Conservation (phyloP, 306 rosid species). For the Neltuma alba region DNA sequence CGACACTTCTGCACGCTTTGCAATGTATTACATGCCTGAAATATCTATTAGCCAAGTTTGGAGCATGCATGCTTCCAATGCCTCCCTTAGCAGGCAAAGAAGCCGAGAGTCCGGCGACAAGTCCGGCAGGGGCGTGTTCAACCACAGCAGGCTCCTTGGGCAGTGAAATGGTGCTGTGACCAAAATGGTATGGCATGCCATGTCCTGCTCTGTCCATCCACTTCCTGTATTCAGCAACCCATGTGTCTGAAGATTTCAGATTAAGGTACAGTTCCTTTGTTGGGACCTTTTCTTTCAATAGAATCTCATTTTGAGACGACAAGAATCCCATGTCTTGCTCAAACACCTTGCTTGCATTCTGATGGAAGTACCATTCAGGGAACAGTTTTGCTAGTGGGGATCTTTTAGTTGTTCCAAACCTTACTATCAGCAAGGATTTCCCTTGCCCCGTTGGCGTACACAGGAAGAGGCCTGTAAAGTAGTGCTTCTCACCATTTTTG, state of each 20-base stretch:
- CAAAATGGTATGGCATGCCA: constrained; percentile 97
- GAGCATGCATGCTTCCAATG: constrained; percentile 77
- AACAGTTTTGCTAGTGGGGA: constrained; percentile 59
- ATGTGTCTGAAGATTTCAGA: constrained; percentile 85
- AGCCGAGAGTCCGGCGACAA: constrained; percentile 76
- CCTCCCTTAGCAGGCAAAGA: constrained; percentile 87
- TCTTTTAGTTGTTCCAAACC: constrained; percentile 79
- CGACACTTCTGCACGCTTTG: constrained; percentile 63
- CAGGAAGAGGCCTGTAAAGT: constrained; percentile 82
- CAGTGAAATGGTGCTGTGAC: constrained; percentile 80
- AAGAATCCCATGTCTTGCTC: constrained; percentile 99
- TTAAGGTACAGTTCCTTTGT: constrained; percentile 82
- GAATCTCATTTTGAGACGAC: constrained; percentile 87
- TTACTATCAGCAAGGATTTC: constrained; percentile 87
- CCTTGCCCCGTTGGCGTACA: constrained; percentile 98
- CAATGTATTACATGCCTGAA: constrained; percentile 92
- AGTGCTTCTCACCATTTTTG: constrained; percentile 60
- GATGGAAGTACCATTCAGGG: constrained; percentile 93
- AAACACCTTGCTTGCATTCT: constrained; percentile 90
- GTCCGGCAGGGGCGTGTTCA: constrained; percentile 93
- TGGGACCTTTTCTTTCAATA: constrained; percentile 79
- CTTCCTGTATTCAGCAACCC: constrained; percentile 89
- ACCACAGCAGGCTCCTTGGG: constrained; percentile 91
- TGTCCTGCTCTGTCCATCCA: constrained; percentile 99
- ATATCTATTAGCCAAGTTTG: constrained; percentile 80